These are phyloP conservation scores for Saccharomyces hybrid DNA, from an alignment of 1,139 yeast species.

Conservation along the genomic window DNA sequence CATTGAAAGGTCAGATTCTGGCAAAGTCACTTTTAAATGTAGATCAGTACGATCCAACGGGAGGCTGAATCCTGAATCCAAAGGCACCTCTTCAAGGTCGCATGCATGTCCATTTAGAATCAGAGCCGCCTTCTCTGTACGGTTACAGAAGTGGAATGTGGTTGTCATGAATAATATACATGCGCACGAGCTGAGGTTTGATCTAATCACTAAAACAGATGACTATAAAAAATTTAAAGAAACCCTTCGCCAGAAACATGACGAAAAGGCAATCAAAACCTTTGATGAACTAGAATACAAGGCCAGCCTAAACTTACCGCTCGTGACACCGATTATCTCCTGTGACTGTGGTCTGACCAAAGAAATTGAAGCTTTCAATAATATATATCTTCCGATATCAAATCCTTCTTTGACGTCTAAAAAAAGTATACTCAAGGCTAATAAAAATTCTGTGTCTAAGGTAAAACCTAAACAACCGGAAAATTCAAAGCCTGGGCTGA, in stretches of 20 bases:
- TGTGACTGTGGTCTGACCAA: constrained; percentile 34
- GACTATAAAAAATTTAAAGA: constrained; percentile 32
- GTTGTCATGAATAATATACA: constrained; percentile 53
- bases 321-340: constrained; percentile 27
- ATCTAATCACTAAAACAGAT: constrained; percentile 26
- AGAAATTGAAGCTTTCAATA: constrained; percentile 21
- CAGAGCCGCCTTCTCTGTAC: constrained; percentile 55
- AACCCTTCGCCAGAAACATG: constrained; percentile 22
- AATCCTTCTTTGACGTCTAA: not conserved
- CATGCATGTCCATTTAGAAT: constrained; percentile 57
- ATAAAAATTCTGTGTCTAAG: not conserved
- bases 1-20: constrained; percentile 58
- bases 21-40: constrained; percentile 61
- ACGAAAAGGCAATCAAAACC: constrained; percentile 29
- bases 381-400: constrained; percentile 1
- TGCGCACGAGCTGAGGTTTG: constrained; percentile 31
- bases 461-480: not conserved
- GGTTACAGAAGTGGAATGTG: constrained; percentile 51
- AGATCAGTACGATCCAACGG: constrained; percentile 35
- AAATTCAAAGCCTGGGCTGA: not conserved
- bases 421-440: not conserved
- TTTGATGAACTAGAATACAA: constrained; percentile 33
- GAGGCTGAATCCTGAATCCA: constrained; percentile 6
- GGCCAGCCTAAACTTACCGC: constrained; percentile 27
- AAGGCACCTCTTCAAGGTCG: constrained; percentile 2